A percentile compares a stretch with the other conserved stretches of the same genome.
These are phyloP conservation scores for Schizothecium vesticola DNA, from an alignment of 495 filamentous ascomycete genomes.

Conservation along the genomic window DNA sequence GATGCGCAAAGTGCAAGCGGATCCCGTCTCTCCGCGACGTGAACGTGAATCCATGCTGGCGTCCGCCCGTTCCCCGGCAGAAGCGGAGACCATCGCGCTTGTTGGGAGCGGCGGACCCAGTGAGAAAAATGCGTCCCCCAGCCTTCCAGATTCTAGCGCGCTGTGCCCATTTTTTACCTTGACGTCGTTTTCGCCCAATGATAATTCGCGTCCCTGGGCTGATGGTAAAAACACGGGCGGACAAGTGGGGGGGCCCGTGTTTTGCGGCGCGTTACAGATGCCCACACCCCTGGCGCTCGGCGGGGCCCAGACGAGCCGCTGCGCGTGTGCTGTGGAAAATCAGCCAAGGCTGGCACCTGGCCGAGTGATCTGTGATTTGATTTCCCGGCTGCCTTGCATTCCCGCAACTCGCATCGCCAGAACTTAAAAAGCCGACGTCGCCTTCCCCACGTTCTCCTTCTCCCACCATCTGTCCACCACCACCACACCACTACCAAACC, in stretches of 20 bases:
- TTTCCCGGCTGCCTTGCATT: slow-evolving; percentile 30
- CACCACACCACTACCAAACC: slow-evolving; percentile 10
- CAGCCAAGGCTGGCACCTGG: slow-evolving; percentile 15
- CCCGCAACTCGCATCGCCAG: slow-evolving; percentile 23
- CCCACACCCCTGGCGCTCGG: neutral
- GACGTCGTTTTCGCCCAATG: neutral
- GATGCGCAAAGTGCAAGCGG: neutral
- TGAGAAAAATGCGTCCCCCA: neutral
- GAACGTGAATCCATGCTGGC: neutral
- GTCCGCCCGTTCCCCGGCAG: neutral
- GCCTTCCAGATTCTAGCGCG: neutral
- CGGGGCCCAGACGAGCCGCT: neutral
- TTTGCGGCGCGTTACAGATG: neutral
- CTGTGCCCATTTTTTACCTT: neutral
- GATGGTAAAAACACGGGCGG: neutral
- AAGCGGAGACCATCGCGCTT: neutral
- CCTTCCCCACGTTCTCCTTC: slow-evolving; percentile 44
- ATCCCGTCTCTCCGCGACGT: neutral
- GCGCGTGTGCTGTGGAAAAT: slow-evolving; percentile 15
- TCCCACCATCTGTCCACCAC: slow-evolving; percentile 23
- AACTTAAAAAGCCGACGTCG: slow-evolving; percentile 36
- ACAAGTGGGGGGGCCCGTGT: neutral
- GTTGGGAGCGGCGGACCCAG: neutral
- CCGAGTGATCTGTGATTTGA: slow-evolving; percentile 37
- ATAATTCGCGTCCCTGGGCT: slow-evolving; percentile 6